A percentile compares a stretch with the other conserved stretches of the same genome.
Conservation (phyloP, 805 yeast genomes). For the Grigorovia jiainica region DNA sequence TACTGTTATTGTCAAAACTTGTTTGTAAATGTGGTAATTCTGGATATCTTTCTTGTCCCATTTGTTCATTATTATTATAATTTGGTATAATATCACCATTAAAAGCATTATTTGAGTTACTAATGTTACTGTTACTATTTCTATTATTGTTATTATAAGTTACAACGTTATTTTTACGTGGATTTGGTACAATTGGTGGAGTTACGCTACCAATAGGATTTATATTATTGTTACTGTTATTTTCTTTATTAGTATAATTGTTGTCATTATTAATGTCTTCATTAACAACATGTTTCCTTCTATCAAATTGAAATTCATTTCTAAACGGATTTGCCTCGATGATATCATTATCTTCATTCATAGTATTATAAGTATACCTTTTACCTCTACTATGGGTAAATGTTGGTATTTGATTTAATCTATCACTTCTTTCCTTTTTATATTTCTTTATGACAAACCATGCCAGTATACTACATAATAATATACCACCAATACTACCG, state of each 20-base stretch:
- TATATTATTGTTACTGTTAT: conserved; percentile 3
- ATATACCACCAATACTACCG: conserved; percentile 25
- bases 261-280: not conserved
- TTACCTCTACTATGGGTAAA: not conserved
- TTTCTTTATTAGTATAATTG: not conserved
- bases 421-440: conserved; percentile 6
- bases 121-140: not conserved
- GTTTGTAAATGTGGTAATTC: not conserved
- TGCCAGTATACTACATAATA: conserved; percentile 11
- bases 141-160: not conserved
- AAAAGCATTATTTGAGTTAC: not conserved
- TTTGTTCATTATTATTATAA: not conserved
- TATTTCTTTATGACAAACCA: conserved; percentile 12
- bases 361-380: not conserved
- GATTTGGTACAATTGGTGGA: conserved; percentile 17
- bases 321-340: conserved; percentile 16
- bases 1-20: conserved; percentile 3
- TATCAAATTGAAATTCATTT: conserved; percentile 19
- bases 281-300: conserved; percentile 5
- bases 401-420: not conserved
- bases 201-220: too few relatives aligned
- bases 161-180: conserved; percentile 10
- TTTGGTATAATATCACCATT: not conserved
- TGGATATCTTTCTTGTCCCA: not conserved
- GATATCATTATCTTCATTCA: conserved; percentile 7